These are phyloP conservation scores for Dactylonectria macrodidyma DNA, from an alignment of 2,329 filamentous ascomycete species.

Conservation along the genomic window DNA sequence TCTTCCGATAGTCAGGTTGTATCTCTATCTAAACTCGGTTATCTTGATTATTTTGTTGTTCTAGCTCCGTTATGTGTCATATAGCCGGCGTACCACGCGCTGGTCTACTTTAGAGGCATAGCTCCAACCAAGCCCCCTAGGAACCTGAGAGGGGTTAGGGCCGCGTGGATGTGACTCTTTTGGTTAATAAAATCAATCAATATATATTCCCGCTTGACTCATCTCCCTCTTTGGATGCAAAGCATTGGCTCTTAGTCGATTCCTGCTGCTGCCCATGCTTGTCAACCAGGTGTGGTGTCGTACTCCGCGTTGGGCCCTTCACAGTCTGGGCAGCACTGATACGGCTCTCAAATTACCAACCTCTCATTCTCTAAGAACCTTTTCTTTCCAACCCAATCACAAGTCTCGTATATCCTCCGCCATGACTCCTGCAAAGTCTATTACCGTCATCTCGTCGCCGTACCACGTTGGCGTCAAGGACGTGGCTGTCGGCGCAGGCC, in stretches of 20 bases:
- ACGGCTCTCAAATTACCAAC: not conserved
- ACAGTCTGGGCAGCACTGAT: not conserved
- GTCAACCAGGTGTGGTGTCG: not conserved
- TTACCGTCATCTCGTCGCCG: constrained; percentile 56
- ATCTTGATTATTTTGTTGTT: not conserved
- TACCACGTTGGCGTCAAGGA: constrained; percentile 57
- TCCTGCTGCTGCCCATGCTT: too few relatives aligned
- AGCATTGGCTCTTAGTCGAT: too few relatives aligned
- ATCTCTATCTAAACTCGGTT: not conserved
- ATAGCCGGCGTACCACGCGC: not conserved
- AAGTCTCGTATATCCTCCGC: not conserved
- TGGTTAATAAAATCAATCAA: too few relatives aligned
- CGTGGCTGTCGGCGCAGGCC: constrained; percentile 56
- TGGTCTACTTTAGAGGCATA: constrained; percentile 20
- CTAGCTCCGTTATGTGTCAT: not conserved
- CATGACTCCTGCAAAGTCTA: constrained; percentile 37
- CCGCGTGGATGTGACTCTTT: too few relatives aligned
- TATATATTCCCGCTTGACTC: too few relatives aligned
- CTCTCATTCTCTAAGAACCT: not conserved
- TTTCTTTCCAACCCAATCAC: not conserved
- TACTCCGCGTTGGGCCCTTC: not conserved
- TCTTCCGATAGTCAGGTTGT: not conserved
- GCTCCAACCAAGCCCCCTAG: not conserved
- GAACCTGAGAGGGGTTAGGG: too few relatives aligned
- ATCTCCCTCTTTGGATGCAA: too few relatives aligned